Conservation (phyloP, 2,329 filamentous ascomycete genomes). For the Cladosporium sp. region DNA sequence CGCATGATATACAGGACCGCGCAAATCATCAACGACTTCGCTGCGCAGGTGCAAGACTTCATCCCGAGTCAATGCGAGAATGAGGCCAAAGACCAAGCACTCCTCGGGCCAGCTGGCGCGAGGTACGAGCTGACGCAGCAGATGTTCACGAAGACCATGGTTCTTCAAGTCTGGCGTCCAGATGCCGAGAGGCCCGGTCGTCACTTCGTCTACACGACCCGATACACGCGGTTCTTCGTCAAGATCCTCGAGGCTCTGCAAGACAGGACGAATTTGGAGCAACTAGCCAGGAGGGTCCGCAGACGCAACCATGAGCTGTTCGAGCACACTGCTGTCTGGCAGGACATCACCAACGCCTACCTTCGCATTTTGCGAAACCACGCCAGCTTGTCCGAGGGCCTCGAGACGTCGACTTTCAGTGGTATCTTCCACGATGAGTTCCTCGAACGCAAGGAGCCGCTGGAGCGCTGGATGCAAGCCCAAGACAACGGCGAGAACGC, state of each 20-base stretch:
- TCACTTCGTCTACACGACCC: slow-evolving; percentile 85
- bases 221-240: slow-evolving; percentile 78
- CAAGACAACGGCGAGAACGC: slow-evolving; percentile 40
- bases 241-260: slow-evolving; percentile 65
- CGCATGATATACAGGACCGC: slow-evolving; percentile 74
- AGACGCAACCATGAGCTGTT: slow-evolving; percentile 73
- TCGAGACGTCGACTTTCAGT: slow-evolving; percentile 61
- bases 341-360: slow-evolving; percentile 53
- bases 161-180: slow-evolving; percentile 90
- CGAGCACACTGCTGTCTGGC: slow-evolving; percentile 57
- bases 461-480: slow-evolving; percentile 54
- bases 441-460: slow-evolving; percentile 49
- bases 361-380: slow-evolving; percentile 52
- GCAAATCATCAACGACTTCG: slow-evolving; percentile 54
- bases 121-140: slow-evolving; percentile 76
- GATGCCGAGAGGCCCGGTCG: slow-evolving; percentile 77
- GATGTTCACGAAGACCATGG: slow-evolving; percentile 91
- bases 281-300: slow-evolving; percentile 69
- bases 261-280: slow-evolving; percentile 70
- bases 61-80: slow-evolving; percentile 6
- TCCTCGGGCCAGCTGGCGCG: slow-evolving; percentile 46
- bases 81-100: slow-evolving; percentile 5
- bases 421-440: slow-evolving; percentile 61
- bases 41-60: slow-evolving; percentile 18
- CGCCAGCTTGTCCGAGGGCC: slow-evolving; percentile 52